Evolutionary conservation across 352 stramenopile species (phyloP).

Genomic region (Sclerospora graminicola): DNA sequence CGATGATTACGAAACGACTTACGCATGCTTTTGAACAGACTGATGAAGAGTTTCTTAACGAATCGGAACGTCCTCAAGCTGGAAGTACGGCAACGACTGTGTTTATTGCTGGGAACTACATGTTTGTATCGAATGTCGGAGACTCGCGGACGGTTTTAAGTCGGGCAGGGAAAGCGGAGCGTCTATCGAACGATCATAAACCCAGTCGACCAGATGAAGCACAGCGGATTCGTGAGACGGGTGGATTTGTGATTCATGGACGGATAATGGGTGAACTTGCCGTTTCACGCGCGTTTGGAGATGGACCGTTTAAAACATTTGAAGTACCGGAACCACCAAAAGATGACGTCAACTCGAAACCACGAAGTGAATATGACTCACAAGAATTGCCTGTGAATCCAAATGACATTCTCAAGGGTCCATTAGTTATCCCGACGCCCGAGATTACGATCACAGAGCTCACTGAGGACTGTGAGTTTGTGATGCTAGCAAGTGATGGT

Average conservation of each 20-base stretch:
- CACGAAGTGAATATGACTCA: slow-evolving; percentile 60
- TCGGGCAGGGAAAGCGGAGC: slow-evolving; percentile 71
- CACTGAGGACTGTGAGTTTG: slow-evolving; percentile 67
- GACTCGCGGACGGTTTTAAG: slow-evolving; percentile 93
- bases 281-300: slow-evolving; percentile 76
- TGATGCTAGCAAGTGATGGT: slow-evolving; percentile 70
- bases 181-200: slow-evolving; percentile 96
- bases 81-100: slow-evolving; percentile 93
- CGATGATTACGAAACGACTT: slow-evolving; percentile 42
- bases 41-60: slow-evolving; percentile 59
- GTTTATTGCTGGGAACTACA: slow-evolving; percentile 84
- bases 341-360: slow-evolving; percentile 31
- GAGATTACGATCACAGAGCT: slow-evolving; percentile 68
- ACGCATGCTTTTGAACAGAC: slow-evolving; percentile 51
- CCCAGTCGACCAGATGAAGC: slow-evolving; percentile 89
- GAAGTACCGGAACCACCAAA: slow-evolving; percentile 42
- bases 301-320: slow-evolving; percentile 95
- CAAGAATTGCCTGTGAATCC: slow-evolving; percentile 73
- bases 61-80: slow-evolving; percentile 55
- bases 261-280: slow-evolving; percentile 91
- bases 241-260: slow-evolving; percentile 82
- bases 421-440: slow-evolving; percentile 67
- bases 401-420: slow-evolving; percentile 79
- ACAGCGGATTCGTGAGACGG: slow-evolving; percentile 90
- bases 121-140: slow-evolving; percentile 95